Evolutionary conservation across 306 rosid genomes (phyloP).

Genomic region (Vigna trinervia): DNA sequence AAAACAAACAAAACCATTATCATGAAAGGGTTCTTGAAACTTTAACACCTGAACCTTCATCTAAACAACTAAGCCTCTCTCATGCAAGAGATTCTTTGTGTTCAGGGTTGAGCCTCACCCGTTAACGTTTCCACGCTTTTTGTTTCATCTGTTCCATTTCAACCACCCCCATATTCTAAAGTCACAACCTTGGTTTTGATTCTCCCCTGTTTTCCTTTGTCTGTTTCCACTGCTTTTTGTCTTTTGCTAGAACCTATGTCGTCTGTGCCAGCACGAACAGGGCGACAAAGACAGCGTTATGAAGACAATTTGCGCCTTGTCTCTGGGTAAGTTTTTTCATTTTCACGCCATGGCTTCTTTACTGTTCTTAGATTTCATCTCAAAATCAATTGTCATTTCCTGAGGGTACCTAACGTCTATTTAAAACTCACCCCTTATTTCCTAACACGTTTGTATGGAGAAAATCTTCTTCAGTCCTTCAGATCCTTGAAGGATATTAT

Average conservation of each 20-base stretch:
- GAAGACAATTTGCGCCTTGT: conserved; percentile 78
- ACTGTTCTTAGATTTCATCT: not conserved
- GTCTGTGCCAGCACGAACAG: conserved; percentile 61
- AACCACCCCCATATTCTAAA: conserved; percentile 12
- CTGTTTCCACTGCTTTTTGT: conserved; percentile 30
- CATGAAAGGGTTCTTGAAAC: conserved; percentile 5
- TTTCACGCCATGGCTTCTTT: conserved; percentile 5
- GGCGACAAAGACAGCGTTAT: conserved; percentile 81
- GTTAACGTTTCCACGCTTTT: conserved; percentile 12
- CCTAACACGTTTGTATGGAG: not conserved
- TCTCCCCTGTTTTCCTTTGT: conserved; percentile 21
- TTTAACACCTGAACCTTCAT: conserved; percentile 17
- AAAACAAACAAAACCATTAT: not conserved
- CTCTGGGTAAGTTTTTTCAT: conserved; percentile 67
- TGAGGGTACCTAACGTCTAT: not conserved
- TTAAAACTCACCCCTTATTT: not conserved
- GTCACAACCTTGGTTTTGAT: conserved; percentile 26
- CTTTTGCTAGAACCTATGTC: conserved; percentile 56
- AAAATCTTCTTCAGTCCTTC: not conserved
- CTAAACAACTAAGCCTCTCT: conserved; percentile 20
- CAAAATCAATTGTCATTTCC: not conserved
- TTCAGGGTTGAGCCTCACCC: conserved; percentile 17
- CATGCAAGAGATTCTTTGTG: conserved; percentile 37
- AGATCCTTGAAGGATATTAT: not conserved
- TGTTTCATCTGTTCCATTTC: not conserved